These are phyloP conservation scores for Solanum boliviense DNA, from an alignment of 257 asterid species.

Conservation along the genomic window DNA sequence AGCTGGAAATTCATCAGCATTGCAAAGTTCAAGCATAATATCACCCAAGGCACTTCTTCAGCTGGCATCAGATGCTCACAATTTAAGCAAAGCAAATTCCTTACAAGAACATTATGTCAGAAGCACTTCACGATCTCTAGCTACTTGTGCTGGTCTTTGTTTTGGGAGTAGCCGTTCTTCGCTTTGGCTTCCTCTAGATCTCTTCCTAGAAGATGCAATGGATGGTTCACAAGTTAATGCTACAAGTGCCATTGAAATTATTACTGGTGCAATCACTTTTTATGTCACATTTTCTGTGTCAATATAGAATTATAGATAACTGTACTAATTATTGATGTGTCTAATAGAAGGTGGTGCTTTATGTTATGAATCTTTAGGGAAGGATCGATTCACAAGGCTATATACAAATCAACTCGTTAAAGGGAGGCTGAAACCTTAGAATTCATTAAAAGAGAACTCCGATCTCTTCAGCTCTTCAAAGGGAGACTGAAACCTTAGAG, in stretches of 20 bases:
- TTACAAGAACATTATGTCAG: constrained; percentile 27
- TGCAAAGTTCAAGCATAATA: constrained; percentile 37
- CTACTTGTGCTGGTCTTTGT: constrained; percentile 52
- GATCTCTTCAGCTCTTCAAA: no score
- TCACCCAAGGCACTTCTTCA: constrained; percentile 38
- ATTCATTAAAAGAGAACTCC: no score
- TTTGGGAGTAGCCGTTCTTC: constrained; percentile 64
- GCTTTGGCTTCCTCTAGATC: constrained; percentile 93
- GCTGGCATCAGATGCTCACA: constrained; percentile 31
- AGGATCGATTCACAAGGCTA: no score
- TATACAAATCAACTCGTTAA: no score
- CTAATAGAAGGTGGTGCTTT: background rate
- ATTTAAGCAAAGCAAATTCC: constrained; percentile 26
- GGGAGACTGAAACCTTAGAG: no score
- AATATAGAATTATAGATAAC: background rate
- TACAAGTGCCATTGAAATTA: constrained; percentile 79
- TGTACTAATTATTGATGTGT: background rate
- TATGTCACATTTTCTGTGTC: background rate
- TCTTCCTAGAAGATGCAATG: constrained; percentile 90
- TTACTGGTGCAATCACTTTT: constrained; percentile 49
- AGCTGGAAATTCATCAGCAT: constrained; percentile 46
- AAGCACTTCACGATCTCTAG: constrained; percentile 42
- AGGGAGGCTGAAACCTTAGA: no score
- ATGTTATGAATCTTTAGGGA: no score
- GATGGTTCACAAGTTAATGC: constrained; percentile 85